Base-by-base conservation (phyloP, 2,329 filamentous ascomycete genomes). In the Diplocarpon rosae region DNA sequence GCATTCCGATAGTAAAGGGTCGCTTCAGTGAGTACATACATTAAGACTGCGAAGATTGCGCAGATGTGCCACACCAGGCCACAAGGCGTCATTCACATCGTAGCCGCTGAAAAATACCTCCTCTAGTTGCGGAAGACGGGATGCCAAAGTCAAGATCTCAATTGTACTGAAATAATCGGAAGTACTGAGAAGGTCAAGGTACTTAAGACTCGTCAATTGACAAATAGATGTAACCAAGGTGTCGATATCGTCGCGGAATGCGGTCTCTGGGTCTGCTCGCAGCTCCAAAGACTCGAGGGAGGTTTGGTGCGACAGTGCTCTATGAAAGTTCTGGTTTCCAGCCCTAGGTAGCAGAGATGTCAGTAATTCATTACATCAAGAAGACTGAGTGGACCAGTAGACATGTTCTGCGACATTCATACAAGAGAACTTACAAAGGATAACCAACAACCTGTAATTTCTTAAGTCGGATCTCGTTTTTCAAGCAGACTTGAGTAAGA, bases 101-200 rank as follows among this genome's bases (percentile, higher is more conserved):
- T 69, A 66, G 8, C 78, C 77, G 35, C 68, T 70, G 39, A 82
- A 69, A 36, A 66, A 70, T 12, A 83, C 60, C 11, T 75, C 69
- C 51, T 79, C 73, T 0, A 84, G 65, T 13, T 65, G 46, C 17
- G 24, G 29, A 6, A 60, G 61, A 9, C 64, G 58, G 1, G 57
- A 48, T 17, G 70, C 65, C 13, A 83, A 65, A 2, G 54, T 54
- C 10, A 64, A 57, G 29, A 82, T 63, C 32, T 80, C 70, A 8
- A 64, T 59, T 7, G 69, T 62, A 0, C 61, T 65, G 47, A 81
- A 70, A 39, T 67, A 67, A 33, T 76, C 69, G 1, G 66, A 70
- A 4, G 75, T 66, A 27, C 70, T 65, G 28, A 69, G 65, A 1
- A 80, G 59, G 31, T 73, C 68, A 2, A 83, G 64, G 15, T 70